Evolutionary conservation across 169 alveolate species (phyloP).

Genomic region (Eimeria acervulina): DNA sequence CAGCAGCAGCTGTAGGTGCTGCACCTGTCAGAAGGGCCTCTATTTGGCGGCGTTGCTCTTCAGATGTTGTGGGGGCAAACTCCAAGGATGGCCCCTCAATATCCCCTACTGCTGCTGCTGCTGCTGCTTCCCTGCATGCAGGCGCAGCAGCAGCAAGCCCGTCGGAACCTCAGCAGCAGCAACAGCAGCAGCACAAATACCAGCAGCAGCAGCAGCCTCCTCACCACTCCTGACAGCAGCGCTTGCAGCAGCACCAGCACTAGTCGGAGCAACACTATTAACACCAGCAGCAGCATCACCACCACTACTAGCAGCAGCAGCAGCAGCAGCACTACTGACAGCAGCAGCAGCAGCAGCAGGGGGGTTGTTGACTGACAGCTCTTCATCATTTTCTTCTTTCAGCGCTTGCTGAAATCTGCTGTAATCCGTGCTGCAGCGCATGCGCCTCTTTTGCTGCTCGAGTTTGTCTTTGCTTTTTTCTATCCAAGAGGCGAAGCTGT

Average conservation of each 20-base stretch:
- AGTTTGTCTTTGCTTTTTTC: slow-evolving; percentile 15
- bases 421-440: slow-evolving; percentile 52
- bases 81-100: neutral
- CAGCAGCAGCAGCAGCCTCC: neutral
- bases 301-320: neutral
- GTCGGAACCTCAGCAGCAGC: neutral
- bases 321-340: neutral
- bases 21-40: slow-evolving; percentile 53
- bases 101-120: neutral
- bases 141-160: slow-evolving; percentile 17
- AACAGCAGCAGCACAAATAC: neutral
- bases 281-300: no score
- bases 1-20: neutral
- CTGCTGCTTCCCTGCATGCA: slow-evolving; percentile 66
- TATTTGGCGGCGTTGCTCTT: slow-evolving; percentile 48
- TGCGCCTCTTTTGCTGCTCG: slow-evolving; percentile 18
- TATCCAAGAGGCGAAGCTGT: slow-evolving; percentile 19
- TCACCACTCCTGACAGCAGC: no score
- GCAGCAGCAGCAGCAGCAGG: slow-evolving; percentile 47
- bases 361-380: neutral
- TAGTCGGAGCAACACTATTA: no score
- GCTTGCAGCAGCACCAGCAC: no score
- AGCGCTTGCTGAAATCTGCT: slow-evolving; percentile 12
- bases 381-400: neutral
- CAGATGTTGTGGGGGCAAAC: slow-evolving; percentile 17